Evolutionary conservation across 352 stramenopile species (phyloP).

Genomic region (Pythium phragmiticola): DNA sequence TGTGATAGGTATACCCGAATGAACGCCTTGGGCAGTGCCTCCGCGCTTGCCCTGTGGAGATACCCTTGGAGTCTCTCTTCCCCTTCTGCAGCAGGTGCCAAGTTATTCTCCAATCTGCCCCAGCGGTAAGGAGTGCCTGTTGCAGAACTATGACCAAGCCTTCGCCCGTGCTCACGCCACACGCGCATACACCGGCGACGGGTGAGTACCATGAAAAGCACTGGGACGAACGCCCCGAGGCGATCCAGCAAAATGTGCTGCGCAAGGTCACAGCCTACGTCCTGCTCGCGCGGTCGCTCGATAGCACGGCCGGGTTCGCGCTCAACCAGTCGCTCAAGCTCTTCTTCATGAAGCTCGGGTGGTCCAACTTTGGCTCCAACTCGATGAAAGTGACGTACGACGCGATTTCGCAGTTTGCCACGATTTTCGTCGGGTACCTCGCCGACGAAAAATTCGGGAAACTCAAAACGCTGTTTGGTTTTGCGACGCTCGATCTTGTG

Average conservation of each 20-base stretch:
- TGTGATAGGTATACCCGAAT: too few relatives aligned
- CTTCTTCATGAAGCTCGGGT: conserved; percentile 32
- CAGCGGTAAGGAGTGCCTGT: too few relatives aligned
- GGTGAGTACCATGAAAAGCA: conserved; percentile 14
- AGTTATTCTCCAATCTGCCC: too few relatives aligned
- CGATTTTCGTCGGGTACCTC: conserved; percentile 29
- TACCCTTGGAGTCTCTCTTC: too few relatives aligned
- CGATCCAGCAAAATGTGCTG: conserved; percentile 23
- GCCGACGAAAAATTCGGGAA: conserved; percentile 30
- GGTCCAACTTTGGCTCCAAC: conserved; percentile 26
- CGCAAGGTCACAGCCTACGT: conserved; percentile 28
- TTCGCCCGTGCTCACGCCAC: conserved; percentile 4
- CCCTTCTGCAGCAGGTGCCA: too few relatives aligned
- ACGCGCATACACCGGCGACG: neutral
- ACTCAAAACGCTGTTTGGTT: conserved; percentile 30
- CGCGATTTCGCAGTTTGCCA: conserved; percentile 30
- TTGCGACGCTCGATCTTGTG: conserved; percentile 22
- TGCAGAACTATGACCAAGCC: too few relatives aligned
- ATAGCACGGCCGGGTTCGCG: conserved; percentile 27
- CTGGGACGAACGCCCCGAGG: conserved; percentile 12
- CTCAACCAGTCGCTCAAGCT: conserved; percentile 33
- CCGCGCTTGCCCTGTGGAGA: too few relatives aligned
- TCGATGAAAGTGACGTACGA: conserved; percentile 35
- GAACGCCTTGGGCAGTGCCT: too few relatives aligned
- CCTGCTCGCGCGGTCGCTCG: conserved; percentile 24